A percentile compares a stretch with the other conserved stretches of the same genome.
phyloP scores from a whole-genome alignment of 495 filamentous ascomycete species.

The Amorphotheca resinae region DNA sequence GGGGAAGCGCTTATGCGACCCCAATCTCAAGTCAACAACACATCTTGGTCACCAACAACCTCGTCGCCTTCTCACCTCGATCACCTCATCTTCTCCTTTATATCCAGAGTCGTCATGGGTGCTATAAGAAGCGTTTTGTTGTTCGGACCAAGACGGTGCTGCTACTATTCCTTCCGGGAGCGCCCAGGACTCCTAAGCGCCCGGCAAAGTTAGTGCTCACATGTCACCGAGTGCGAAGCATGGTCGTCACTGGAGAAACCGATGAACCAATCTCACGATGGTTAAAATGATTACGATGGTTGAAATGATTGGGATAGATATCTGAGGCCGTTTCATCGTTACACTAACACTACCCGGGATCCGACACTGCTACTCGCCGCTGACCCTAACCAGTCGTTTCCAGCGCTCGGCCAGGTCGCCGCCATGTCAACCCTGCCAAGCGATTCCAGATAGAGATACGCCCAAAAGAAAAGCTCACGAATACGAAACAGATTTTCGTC shows the following conservation, averaged over 20 bases:
- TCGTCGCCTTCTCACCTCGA: not conserved
- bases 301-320: slow-evolving; percentile 11
- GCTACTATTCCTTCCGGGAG: not conserved
- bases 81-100: not conserved
- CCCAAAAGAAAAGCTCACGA: slow-evolving; percentile 5
- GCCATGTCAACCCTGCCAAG: slow-evolving; percentile 8
- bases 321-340: slow-evolving; percentile 24
- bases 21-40: slow-evolving; percentile 5
- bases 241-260: slow-evolving; percentile 11
- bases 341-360: slow-evolving; percentile 18
- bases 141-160: not conserved
- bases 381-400: slow-evolving; percentile 16
- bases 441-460: no score
- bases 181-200: slow-evolving; percentile 13
- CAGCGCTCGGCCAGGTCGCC: slow-evolving; percentile 12
- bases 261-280: slow-evolving; percentile 16
- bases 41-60: slow-evolving; percentile 5
- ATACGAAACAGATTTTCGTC: not conserved
- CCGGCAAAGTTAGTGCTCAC: slow-evolving; percentile 5
- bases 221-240: slow-evolving; percentile 5
- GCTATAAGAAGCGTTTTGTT: not conserved
- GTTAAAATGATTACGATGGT: slow-evolving; percentile 11
- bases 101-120: not conserved
- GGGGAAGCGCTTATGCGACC: slow-evolving; percentile 15
- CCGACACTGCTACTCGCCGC: slow-evolving; percentile 12